Conservation (phyloP, 495 filamentous ascomycete species). For the Articulospora tetracladia region DNA sequence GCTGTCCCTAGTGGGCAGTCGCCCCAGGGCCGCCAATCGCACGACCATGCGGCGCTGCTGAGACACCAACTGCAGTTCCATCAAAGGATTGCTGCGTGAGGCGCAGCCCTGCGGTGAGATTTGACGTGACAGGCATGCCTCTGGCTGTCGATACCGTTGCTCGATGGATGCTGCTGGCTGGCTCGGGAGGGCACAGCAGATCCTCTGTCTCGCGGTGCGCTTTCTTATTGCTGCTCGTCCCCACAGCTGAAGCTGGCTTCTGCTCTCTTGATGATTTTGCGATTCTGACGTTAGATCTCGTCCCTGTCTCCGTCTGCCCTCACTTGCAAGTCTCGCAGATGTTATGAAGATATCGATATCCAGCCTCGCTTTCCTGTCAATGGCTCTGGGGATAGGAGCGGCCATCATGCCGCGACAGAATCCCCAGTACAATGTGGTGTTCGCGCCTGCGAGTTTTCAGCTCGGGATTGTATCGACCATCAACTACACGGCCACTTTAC, state of each 20-base stretch:
- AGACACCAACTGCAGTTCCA: slow-evolving; percentile 7
- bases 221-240: neutral
- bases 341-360: neutral
- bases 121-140: neutral
- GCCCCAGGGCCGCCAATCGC: too few species aligned
- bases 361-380: neutral
- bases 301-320: neutral
- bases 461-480: too few species aligned
- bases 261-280: slow-evolving; percentile 5
- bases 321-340: too few species aligned
- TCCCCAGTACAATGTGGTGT: too few species aligned
- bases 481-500: too few species aligned
- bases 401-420: too few species aligned
- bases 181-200: neutral
- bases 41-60: slow-evolving; percentile 2
- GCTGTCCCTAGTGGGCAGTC: too few species aligned
- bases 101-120: slow-evolving; percentile 20
- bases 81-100: slow-evolving; percentile 2
- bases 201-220: neutral
- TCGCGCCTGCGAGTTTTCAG: too few species aligned
- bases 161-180: neutral
- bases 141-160: neutral
- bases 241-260: neutral
- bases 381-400: too few species aligned
- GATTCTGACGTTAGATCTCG: neutral